Percentiles rank a stretch among this genome's conserved stretches.
phyloP scores from a whole-genome alignment of 495 filamentous ascomycete species.

The Oleoguttula mirabilis region DNA sequence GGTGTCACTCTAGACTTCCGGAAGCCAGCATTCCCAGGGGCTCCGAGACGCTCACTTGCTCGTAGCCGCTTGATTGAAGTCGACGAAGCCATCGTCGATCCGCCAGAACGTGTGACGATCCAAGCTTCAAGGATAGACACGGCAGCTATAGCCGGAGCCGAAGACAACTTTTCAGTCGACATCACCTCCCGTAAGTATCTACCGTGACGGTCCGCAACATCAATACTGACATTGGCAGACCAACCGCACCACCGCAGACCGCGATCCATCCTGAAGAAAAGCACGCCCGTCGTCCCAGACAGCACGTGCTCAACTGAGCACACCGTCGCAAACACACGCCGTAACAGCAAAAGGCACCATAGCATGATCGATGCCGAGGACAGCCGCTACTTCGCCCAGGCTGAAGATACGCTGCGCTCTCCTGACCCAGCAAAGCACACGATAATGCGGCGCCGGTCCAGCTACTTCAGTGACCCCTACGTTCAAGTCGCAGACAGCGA shows the following conservation, averaged over 20 bases:
- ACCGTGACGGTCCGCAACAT: too few species aligned
- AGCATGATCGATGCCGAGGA: neutral
- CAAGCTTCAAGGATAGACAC: too few species aligned
- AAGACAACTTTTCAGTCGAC: neutral
- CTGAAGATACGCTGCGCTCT: neutral
- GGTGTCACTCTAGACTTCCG: neutral
- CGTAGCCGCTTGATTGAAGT: constrained; percentile 4
- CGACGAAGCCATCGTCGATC: neutral
- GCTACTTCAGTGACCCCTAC: neutral
- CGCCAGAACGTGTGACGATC: neutral
- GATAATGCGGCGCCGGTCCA: constrained; percentile 6
- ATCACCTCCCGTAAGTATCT: too few species aligned
- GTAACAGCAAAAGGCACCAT: constrained; percentile 16
- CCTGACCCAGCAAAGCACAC: constrained; percentile 2
- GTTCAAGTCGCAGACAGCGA: constrained; percentile 3
- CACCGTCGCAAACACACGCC: constrained; percentile 10
- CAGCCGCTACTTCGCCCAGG: constrained; percentile 11
- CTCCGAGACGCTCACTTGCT: too few species aligned
- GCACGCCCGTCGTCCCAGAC: neutral
- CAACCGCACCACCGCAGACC: neutral
- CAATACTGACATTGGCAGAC: neutral
- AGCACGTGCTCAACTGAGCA: neutral
- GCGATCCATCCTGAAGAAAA: constrained; percentile 17
- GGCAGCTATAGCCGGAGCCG: too few species aligned
- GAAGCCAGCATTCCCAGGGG: neutral